These are phyloP conservation scores for Candida anutae DNA, from an alignment of 1,139 yeast genomes.

Conservation along the genomic window DNA sequence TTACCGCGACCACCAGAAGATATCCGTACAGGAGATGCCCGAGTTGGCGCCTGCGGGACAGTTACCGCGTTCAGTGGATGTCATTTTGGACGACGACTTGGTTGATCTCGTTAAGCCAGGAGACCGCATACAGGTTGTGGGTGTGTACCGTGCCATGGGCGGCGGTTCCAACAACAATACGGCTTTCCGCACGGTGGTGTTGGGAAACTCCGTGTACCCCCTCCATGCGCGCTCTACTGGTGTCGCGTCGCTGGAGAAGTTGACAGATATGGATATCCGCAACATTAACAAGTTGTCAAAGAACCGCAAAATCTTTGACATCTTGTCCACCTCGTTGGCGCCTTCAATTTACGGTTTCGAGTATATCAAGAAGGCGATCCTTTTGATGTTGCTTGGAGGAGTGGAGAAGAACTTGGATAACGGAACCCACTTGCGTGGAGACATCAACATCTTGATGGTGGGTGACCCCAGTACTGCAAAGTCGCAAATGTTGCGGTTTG, in stretches of 20 bases:
- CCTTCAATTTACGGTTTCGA: constrained; percentile 96
- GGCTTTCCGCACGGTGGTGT: constrained; percentile 69
- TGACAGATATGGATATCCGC: constrained; percentile 79
- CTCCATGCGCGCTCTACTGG: constrained; percentile 85
- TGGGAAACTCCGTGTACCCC: constrained; percentile 86
- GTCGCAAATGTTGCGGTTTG: constrained; percentile 90
- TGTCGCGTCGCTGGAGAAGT: constrained; percentile 64
- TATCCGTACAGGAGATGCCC: constrained; percentile 96
- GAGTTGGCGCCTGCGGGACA: constrained; percentile 98
- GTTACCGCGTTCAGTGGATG: constrained; percentile 86
- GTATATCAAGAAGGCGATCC: constrained; percentile 81
- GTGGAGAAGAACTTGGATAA: constrained; percentile 89
- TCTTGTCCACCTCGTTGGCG: constrained; percentile 80
- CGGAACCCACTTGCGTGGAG: constrained; percentile 97
- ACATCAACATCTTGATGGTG: constrained; percentile 89
- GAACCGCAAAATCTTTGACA: constrained; percentile 61
- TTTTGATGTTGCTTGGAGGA: constrained; percentile 89
- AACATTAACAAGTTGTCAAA: constrained; percentile 74
- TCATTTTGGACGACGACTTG: constrained; percentile 85
- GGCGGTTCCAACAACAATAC: constrained; percentile 61
- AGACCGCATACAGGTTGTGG: constrained; percentile 89
- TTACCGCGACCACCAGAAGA: constrained; percentile 88
- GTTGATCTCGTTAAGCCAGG: constrained; percentile 94
- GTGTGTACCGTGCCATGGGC: constrained; percentile 89
- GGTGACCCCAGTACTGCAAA: constrained; percentile 99